Percentiles rank a stretch among this genome's conserved stretches.
These are phyloP conservation scores for Gracilaria gracilis DNA, from an alignment of 23 red algal species.

Conservation along the genomic window DNA sequence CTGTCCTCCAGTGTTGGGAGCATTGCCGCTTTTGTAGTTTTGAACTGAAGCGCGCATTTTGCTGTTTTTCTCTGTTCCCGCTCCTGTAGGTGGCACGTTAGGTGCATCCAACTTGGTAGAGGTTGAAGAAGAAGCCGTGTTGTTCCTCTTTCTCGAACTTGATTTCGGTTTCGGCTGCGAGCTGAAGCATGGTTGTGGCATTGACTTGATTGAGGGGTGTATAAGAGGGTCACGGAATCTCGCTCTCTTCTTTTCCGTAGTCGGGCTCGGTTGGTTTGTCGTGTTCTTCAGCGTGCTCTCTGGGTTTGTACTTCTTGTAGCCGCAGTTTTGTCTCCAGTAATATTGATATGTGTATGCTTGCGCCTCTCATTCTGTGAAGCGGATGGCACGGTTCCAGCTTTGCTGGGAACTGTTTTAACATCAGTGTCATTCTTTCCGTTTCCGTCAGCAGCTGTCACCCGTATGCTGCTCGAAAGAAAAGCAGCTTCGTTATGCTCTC, in stretches of 20 bases:
- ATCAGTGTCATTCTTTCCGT: neutral
- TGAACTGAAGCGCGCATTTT: too few relatives aligned
- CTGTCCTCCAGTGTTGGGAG: neutral
- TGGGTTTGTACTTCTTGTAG: neutral
- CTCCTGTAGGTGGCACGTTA: neutral
- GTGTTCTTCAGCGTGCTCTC: neutral
- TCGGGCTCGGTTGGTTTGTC: neutral
- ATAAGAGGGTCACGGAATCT: constrained; percentile 20
- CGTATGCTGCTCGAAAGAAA: neutral
- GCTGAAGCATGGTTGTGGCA: constrained; percentile 4
- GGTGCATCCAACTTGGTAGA: neutral
- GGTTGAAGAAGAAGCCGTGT: neutral
- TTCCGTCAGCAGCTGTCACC: neutral
- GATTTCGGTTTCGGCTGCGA: constrained; percentile 4
- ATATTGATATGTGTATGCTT: neutral
- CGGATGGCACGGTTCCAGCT: neutral
- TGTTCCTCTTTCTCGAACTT: neutral
- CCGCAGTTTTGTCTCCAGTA: neutral
- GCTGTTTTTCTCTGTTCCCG: neutral
- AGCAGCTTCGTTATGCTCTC: neutral
- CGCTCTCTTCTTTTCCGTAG: neutral
- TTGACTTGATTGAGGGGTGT: neutral
- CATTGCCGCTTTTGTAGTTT: neutral
- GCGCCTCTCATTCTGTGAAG: neutral
- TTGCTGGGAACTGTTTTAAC: neutral